Evolutionary conservation across 2,329 filamentous ascomycete genomes (phyloP).

Genomic region (Fusarium sp.): DNA sequence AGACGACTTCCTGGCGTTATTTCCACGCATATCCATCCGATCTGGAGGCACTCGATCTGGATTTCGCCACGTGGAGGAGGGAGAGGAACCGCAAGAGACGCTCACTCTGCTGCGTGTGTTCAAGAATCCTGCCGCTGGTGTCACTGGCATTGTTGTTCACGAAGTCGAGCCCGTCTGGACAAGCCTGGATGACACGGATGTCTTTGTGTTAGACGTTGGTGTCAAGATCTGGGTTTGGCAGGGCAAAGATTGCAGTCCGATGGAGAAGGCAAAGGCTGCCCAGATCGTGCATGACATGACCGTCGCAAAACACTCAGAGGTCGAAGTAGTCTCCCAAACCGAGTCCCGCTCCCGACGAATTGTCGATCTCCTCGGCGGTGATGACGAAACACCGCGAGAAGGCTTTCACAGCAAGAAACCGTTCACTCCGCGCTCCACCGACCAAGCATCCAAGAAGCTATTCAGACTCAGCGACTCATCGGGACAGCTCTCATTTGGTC

Average conservation of each 20-base stretch:
- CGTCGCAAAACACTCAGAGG: slow-evolving; percentile 72
- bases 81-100: slow-evolving; percentile 57
- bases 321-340: slow-evolving; percentile 73
- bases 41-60: slow-evolving; percentile 72
- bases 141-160: slow-evolving; percentile 68
- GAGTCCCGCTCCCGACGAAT: slow-evolving; percentile 69
- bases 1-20: slow-evolving; percentile 70
- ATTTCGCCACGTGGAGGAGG: slow-evolving; percentile 72
- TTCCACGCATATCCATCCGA: slow-evolving; percentile 71
- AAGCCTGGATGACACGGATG: slow-evolving; percentile 74
- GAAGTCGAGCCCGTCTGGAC: slow-evolving; percentile 73
- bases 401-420: slow-evolving; percentile 61
- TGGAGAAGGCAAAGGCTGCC: slow-evolving; percentile 77
- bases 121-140: slow-evolving; percentile 65
- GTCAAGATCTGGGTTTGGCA: slow-evolving; percentile 80
- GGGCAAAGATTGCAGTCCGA: slow-evolving; percentile 72
- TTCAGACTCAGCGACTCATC: slow-evolving; percentile 74
- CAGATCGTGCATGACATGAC: slow-evolving; percentile 76
- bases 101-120: slow-evolving; percentile 72
- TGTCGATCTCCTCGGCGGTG: slow-evolving; percentile 68
- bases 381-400: slow-evolving; percentile 55
- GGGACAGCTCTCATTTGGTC: slow-evolving; percentile 68
- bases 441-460: slow-evolving; percentile 58
- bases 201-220: slow-evolving; percentile 73
- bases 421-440: slow-evolving; percentile 46